Conservation (phyloP, 2,329 filamentous ascomycete genomes). For the Cercospora zeae-maydis region DNA sequence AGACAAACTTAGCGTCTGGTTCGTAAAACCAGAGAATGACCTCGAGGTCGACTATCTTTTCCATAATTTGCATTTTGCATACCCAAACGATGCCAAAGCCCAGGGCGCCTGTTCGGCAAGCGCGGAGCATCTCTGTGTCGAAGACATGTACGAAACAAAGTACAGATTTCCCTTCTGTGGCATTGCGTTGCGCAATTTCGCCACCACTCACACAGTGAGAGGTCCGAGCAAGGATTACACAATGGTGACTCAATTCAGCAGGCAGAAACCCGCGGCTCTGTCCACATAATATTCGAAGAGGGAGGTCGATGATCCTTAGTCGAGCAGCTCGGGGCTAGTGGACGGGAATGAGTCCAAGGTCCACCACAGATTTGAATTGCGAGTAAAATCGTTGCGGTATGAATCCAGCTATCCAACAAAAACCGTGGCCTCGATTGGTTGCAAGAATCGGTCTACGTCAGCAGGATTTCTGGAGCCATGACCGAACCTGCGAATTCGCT, state of each 20-base stretch:
- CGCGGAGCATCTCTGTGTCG: conserved; percentile 65
- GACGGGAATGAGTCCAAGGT: conserved; percentile 33
- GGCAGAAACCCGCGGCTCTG: background rate
- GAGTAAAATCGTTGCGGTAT: conserved; percentile 24
- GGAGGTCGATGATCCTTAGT: background rate
- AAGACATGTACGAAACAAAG: conserved; percentile 66
- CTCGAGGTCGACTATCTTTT: conserved; percentile 67
- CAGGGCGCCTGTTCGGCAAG: conserved; percentile 58
- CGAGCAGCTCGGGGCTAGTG: conserved; percentile 16
- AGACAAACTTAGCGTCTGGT: conserved; percentile 69
- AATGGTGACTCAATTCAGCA: conserved; percentile 39
- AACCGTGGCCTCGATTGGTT: conserved; percentile 1
- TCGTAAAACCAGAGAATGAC: conserved; percentile 60
- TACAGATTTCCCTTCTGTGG: conserved; percentile 63
- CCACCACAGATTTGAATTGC: conserved; percentile 33
- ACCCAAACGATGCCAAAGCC: conserved; percentile 35
- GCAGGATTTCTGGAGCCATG: background rate
- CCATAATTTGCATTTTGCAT: conserved; percentile 62
- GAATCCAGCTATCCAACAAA: conserved; percentile 11
- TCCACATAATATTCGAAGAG: background rate
- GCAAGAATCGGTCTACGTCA: background rate
- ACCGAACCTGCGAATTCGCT: background rate
- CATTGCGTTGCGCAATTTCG: conserved; percentile 57
- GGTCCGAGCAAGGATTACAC: conserved; percentile 71
- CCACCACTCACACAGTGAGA: conserved; percentile 61